Conservation (phyloP, 192 early-diverging fungal species). For the Mortierella claussenii region DNA sequence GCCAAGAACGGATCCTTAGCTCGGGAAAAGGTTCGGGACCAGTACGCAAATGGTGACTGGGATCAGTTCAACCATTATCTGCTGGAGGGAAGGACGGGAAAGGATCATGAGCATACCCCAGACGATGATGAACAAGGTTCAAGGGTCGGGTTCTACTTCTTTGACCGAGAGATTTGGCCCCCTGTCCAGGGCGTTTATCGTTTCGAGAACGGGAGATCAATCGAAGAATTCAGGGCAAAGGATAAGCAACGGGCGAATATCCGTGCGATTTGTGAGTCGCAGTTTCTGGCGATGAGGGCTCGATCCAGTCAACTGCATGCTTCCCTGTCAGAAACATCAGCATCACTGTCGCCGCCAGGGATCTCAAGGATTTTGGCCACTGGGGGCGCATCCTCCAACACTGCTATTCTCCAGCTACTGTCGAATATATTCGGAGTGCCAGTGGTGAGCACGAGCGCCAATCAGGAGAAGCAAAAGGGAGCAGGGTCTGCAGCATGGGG, state of each 20-base stretch:
- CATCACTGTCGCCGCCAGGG: slow-evolving; percentile 10
- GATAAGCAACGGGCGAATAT: slow-evolving; percentile 50
- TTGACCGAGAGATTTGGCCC: slow-evolving; percentile 80
- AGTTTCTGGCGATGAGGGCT: slow-evolving; percentile 75
- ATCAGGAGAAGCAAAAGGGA: slow-evolving; percentile 40
- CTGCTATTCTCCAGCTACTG: slow-evolving; percentile 64
- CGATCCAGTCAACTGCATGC: slow-evolving; percentile 54
- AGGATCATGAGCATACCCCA: slow-evolving; percentile 29
- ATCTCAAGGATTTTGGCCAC: slow-evolving; percentile 72
- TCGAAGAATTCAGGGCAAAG: slow-evolving; percentile 55
- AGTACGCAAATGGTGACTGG: slow-evolving; percentile 67
- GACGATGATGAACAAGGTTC: background rate
- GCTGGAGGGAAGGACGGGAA: slow-evolving; percentile 12
- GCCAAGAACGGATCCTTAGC: slow-evolving; percentile 92
- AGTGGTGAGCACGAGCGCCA: slow-evolving; percentile 61
- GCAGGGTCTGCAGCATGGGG: slow-evolving; percentile 70
- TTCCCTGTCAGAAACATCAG: slow-evolving; percentile 14
- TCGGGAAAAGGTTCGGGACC: slow-evolving; percentile 73
- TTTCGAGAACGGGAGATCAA: slow-evolving; percentile 59
- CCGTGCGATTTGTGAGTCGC: slow-evolving; percentile 79
- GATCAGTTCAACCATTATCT: slow-evolving; percentile 62
- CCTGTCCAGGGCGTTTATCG: slow-evolving; percentile 72
- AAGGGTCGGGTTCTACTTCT: slow-evolving; percentile 79
- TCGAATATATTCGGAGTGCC: slow-evolving; percentile 78
- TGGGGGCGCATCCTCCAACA: slow-evolving; percentile 79